phyloP scores from a whole-genome alignment of 805 yeast genomes.

The Wickerhamiella hasegawae region DNA sequence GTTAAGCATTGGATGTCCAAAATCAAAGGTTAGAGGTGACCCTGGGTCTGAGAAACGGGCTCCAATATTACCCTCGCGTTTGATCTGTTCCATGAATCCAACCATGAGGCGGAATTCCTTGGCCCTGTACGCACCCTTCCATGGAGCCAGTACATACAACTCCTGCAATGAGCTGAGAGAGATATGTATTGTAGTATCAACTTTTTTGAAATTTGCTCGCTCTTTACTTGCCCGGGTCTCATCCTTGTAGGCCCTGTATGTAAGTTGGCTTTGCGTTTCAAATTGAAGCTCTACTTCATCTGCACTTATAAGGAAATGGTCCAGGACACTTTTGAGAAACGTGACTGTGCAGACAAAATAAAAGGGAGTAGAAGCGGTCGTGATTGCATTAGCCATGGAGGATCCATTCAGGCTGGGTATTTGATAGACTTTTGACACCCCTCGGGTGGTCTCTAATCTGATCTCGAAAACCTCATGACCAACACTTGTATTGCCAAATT shows the following conservation, averaged over 20 bases:
- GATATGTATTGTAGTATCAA: constrained; percentile 11
- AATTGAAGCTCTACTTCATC: constrained; percentile 12
- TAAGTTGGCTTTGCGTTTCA: constrained; percentile 6
- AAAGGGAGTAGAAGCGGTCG: constrained; percentile 11
- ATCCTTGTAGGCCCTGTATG: constrained; percentile 7
- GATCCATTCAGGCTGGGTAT: constrained; percentile 6
- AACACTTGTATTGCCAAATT: constrained; percentile 2
- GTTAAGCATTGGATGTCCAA: not conserved
- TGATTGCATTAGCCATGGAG: not conserved
- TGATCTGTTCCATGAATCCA: constrained; percentile 6
- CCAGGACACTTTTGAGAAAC: constrained; percentile 1
- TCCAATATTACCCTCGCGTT: constrained; percentile 1
- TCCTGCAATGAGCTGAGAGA: constrained; percentile 9
- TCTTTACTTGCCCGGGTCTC: constrained; percentile 2
- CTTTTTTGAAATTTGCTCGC: constrained; percentile 1
- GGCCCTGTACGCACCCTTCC: constrained; percentile 11
- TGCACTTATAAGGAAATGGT: constrained; percentile 8
- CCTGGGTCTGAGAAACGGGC: constrained; percentile 3
- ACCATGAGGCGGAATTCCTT: constrained; percentile 12
- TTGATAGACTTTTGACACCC: constrained; percentile 6
- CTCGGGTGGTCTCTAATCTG: constrained; percentile 1
- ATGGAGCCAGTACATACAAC: constrained; percentile 9
- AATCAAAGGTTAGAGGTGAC: not conserved
- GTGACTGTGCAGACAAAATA: constrained; percentile 2
- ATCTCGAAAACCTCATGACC: constrained; percentile 10